Conservation (phyloP, 208 protist genomes). For the Leishmania mexicana region DNA sequence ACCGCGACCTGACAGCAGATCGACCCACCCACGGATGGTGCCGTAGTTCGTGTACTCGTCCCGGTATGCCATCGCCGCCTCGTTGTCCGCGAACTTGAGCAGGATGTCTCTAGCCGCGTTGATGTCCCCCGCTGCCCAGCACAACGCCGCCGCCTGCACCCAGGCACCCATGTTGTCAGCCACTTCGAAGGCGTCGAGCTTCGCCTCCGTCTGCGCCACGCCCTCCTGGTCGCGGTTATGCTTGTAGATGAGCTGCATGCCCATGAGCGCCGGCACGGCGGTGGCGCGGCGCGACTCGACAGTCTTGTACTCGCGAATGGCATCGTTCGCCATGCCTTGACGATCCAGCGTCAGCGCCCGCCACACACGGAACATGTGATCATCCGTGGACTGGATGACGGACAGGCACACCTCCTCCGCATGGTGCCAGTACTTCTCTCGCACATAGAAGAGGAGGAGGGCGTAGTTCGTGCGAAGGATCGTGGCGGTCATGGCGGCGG, state of each 20-base stretch:
- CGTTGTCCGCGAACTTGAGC: constrained; percentile 42
- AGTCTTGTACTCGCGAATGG: constrained; percentile 81
- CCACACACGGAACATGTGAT: constrained; percentile 89
- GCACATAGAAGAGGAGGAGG: constrained; percentile 78
- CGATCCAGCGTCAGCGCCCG: constrained; percentile 65
- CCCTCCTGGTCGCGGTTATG: constrained; percentile 73
- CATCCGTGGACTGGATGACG: constrained; percentile 74
- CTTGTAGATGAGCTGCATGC: constrained; percentile 74
- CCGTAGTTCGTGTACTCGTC: constrained; percentile 85
- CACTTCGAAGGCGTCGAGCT: constrained; percentile 45
- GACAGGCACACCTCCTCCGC: constrained; percentile 74
- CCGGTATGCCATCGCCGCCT: constrained; percentile 43
- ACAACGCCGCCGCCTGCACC: constrained; percentile 72
- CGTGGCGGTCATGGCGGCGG: constrained; percentile 33
- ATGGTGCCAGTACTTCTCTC: constrained; percentile 84
- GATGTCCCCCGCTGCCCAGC: constrained; percentile 67
- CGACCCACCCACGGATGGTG: constrained; percentile 83
- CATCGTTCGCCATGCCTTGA: constrained; percentile 84
- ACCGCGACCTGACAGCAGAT: constrained; percentile 79
- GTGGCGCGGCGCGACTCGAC: constrained; percentile 68
- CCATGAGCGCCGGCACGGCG: constrained; percentile 72
- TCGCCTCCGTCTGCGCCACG: constrained; percentile 50
- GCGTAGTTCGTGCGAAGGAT: constrained; percentile 79
- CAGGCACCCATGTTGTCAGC: constrained; percentile 50
- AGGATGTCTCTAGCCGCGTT: constrained; percentile 71